These are phyloP conservation scores for Piper longum DNA, from an alignment of 164 flowering plant genomes.

Conservation along the genomic window DNA sequence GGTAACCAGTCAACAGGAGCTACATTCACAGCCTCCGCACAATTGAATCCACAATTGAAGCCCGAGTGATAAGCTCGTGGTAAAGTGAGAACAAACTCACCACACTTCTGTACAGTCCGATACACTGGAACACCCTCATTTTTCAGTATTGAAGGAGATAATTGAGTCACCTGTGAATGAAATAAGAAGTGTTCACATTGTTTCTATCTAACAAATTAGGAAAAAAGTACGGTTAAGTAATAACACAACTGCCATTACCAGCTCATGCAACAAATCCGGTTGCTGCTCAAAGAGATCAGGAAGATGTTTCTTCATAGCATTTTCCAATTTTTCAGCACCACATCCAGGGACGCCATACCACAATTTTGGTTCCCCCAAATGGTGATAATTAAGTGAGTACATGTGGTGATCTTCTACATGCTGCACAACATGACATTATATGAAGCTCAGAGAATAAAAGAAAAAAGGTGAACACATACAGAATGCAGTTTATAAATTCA, in stretches of 20 bases:
- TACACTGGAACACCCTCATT: slow-evolving; percentile 63
- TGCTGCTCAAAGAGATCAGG: slow-evolving; percentile 76
- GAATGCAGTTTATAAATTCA: background rate
- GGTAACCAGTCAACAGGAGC: slow-evolving; percentile 77
- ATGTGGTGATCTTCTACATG: slow-evolving; percentile 95
- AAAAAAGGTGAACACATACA: background rate
- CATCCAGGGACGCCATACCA: slow-evolving; percentile 89
- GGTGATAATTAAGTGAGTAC: slow-evolving; percentile 70
- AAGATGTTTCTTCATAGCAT: slow-evolving; percentile 67
- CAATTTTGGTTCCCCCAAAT: slow-evolving; percentile 77
- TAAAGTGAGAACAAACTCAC: slow-evolving; percentile 77
- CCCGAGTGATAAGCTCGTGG: slow-evolving; percentile 82
- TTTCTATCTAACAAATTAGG: background rate
- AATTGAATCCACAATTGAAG: slow-evolving; percentile 77
- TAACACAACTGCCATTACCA: slow-evolving; percentile 24
- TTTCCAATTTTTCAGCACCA: slow-evolving; percentile 51
- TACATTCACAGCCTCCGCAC: slow-evolving; percentile 83
- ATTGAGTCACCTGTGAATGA: slow-evolving; percentile 55
- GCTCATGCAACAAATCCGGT: slow-evolving; percentile 64
- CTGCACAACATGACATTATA: slow-evolving; percentile 20
- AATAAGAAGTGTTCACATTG: no score
- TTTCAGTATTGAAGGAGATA: slow-evolving; percentile 60
- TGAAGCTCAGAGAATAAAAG: background rate
- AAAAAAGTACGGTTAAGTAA: background rate
- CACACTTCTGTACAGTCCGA: slow-evolving; percentile 47